phyloP scores from a whole-genome alignment of 495 filamentous ascomycete species.

The Neurospora sp. region DNA sequence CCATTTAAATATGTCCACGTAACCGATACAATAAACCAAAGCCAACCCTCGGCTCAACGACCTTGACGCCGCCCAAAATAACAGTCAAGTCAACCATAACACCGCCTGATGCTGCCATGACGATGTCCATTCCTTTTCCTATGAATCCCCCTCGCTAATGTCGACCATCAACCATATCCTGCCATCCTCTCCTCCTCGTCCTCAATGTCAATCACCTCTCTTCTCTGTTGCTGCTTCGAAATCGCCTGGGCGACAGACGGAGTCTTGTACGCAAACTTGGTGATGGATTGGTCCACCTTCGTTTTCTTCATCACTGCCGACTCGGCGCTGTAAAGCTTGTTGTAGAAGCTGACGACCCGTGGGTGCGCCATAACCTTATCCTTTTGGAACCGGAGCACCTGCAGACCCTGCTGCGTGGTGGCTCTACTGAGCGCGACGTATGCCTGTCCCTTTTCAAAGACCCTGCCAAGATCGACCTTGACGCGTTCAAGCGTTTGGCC shows the following conservation, averaged over 20 bases:
- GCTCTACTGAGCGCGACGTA: constrained; percentile 81
- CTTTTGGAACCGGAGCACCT: constrained; percentile 82
- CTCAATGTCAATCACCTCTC: constrained; percentile 11
- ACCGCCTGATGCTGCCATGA: neutral
- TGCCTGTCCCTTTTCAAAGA: constrained; percentile 91
- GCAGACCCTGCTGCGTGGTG: constrained; percentile 75
- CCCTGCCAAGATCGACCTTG: constrained; percentile 82
- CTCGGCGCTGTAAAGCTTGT: constrained; percentile 57
- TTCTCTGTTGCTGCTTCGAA: neutral
- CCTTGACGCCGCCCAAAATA: neutral
- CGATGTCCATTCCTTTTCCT: neutral
- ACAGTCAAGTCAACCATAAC: neutral
- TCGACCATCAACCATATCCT: constrained; percentile 23
- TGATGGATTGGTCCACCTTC: constrained; percentile 11
- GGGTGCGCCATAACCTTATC: constrained; percentile 92
- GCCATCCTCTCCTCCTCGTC: constrained; percentile 32
- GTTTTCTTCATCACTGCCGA: constrained; percentile 24
- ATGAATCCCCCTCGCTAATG: neutral
- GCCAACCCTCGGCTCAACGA: neutral
- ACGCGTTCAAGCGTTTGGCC: constrained; percentile 92
- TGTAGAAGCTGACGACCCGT: constrained; percentile 75
- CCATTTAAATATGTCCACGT: neutral
- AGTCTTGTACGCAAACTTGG: constrained; percentile 17
- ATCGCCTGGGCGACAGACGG: neutral
- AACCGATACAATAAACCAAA: neutral